Evolutionary conservation across 2,329 filamentous ascomycete species (phyloP), one percentile per base, ranked within the genome.

Genomic region (Ceratocystis eucalypticola): DNA sequence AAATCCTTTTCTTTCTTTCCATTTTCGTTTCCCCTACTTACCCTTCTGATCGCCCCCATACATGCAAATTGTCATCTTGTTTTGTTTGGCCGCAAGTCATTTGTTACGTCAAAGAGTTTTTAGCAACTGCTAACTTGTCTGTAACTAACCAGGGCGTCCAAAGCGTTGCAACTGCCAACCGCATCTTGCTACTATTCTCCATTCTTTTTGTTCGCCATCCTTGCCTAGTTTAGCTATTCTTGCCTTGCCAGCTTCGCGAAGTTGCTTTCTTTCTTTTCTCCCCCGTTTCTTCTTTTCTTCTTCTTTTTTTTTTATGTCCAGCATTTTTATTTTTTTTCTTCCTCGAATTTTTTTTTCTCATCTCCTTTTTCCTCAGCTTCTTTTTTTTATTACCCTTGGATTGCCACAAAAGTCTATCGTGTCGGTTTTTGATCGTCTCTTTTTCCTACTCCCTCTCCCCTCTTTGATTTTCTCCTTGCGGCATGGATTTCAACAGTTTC

Each of bases 371-470:
- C 20, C 44, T n/a, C 59, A 22, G 37, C 61, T 22, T 48, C 20
- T 30, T 46, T 8, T 46, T 62, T 63, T 63, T 20, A 28, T 33
- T 33, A 3, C 30, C 17, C 53, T 22, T 12, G 12, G 74, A 74
- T 74, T 76, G 69, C 73, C 68, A 65, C 70, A 75, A 75, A 41
- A 41, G 2, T 41, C 74, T 75, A 75, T 73, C 74, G 75, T 74
- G 71, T 73, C 69, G 70, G 66, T 46, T 44, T 22, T 45, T 62
- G 37, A 33, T 41, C 37, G 8, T 33, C 41, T 3, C 44, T 17
- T 33, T 41, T 22, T 45, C 20, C 20, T 33, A 15, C 20, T 62
- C 33, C 20, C n/a, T 48, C n/a, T 63, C 41, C n/a, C 12, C 59
- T 44, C 53, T 30, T 10, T 12, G 37, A 41, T 41, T 33, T 30